phyloP scores from a whole-genome alignment of 2,329 filamentous ascomycete species.

The Pseudocercospora macadamiae region DNA sequence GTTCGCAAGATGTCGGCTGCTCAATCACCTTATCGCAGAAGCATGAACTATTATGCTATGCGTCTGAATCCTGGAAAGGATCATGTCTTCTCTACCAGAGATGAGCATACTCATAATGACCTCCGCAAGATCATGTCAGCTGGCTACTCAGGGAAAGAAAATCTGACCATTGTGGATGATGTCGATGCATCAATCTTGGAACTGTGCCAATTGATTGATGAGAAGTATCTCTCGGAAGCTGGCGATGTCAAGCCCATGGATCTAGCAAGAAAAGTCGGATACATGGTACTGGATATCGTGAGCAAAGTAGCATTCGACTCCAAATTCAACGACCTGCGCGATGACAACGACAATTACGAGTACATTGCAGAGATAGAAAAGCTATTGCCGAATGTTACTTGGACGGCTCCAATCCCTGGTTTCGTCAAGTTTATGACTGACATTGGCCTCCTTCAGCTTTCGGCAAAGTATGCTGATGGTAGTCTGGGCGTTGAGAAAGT shows the following conservation, averaged over 20 bases:
- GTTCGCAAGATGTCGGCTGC: constrained; percentile 14
- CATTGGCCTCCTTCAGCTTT: not conserved
- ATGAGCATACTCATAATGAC: constrained; percentile 10
- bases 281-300: constrained; percentile 16
- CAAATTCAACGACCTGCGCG: constrained; percentile 12
- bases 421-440: constrained; percentile 9
- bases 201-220: constrained; percentile 8
- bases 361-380: constrained; percentile 17
- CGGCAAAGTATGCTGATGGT: not conserved
- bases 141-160: constrained; percentile 19
- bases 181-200: constrained; percentile 11
- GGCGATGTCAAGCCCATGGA: constrained; percentile 14
- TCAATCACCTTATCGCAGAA: constrained; percentile 2
- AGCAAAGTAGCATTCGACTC: constrained; percentile 16
- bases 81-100: constrained; percentile 12
- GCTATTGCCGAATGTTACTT: constrained; percentile 10
- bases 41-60: constrained; percentile 10
- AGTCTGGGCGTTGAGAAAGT: constrained; percentile 15
- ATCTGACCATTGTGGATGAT: constrained; percentile 7
- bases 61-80: constrained; percentile 13
- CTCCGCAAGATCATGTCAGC: constrained; percentile 12
- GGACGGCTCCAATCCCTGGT: not conserved
- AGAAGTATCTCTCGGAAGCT: constrained; percentile 8
- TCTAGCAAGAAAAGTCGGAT: constrained; percentile 11
- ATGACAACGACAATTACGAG: constrained; percentile 12